phyloP scores from a whole-genome alignment of 768 basidiomycete species.

The Kwoniella europaea region DNA sequence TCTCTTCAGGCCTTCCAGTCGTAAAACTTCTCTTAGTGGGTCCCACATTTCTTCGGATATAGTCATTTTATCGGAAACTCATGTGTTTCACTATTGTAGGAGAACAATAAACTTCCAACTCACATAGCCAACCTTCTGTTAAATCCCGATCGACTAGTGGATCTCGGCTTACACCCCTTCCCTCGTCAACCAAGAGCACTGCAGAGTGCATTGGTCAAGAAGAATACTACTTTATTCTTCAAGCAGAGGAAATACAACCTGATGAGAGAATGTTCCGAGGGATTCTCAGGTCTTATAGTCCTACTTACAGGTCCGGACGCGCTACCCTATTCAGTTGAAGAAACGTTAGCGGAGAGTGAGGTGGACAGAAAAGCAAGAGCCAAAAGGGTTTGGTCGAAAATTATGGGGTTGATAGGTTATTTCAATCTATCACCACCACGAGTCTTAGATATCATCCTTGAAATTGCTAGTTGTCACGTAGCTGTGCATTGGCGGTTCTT shows the following conservation, averaged over 20 bases:
- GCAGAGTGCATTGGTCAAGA: constrained; percentile 44
- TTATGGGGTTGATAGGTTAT: constrained; percentile 67
- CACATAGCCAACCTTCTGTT: constrained; percentile 44
- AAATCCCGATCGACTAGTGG: constrained; percentile 31
- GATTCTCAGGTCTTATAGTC: constrained; percentile 87
- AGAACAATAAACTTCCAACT: constrained; percentile 26
- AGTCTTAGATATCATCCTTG: constrained; percentile 89
- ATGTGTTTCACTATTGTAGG: constrained; percentile 17
- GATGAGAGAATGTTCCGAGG: constrained; percentile 94
- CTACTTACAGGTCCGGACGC: constrained; percentile 70
- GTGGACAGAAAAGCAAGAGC: constrained; percentile 31
- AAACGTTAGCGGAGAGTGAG: constrained; percentile 19
- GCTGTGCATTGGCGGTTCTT: constrained; percentile 86
- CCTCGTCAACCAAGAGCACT: constrained; percentile 36
- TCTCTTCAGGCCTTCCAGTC: constrained; percentile 24
- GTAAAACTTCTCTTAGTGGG: constrained; percentile 42
- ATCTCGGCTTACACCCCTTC: constrained; percentile 38
- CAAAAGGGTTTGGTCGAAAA: constrained; percentile 48
- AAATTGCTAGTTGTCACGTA: constrained; percentile 82
- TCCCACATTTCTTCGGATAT: background rate
- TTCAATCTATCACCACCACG: constrained; percentile 96
- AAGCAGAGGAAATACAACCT: constrained; percentile 95
- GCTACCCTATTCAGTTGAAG: constrained; percentile 19
- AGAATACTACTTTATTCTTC: constrained; percentile 52
- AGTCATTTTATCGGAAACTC: background rate